phyloP scores from a whole-genome alignment of 1,284 basidiomycete species.

The Mixia osmundae region DNA sequence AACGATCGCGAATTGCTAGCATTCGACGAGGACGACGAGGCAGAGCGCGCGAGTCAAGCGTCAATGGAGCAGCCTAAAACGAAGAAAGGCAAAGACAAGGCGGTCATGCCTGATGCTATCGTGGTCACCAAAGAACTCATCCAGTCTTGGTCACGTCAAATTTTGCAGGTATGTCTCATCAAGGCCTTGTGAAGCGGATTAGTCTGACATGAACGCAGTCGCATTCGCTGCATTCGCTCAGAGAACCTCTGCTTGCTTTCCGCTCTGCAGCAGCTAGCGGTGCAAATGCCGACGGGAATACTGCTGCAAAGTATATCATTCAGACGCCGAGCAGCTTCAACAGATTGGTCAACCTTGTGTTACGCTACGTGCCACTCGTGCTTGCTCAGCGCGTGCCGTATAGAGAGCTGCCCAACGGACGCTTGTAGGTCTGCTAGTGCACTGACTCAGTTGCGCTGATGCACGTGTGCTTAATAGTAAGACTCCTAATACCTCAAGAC shows the following conservation, averaged over 20 bases:
- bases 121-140: conserved; percentile 49
- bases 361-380: conserved; percentile 77
- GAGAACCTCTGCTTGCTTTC: conserved; percentile 69
- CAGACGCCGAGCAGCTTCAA: conserved; percentile 43
- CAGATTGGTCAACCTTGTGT: conserved; percentile 65
- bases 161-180: conserved; percentile 49
- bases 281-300: conserved; percentile 6
- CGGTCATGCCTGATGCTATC: conserved; percentile 28
- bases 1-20: conserved; percentile 74
- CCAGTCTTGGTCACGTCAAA: conserved; percentile 65
- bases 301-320: neutral
- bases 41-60: conserved; percentile 10
- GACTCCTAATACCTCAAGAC: conserved; percentile 19
- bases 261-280: conserved; percentile 44
- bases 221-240: no score
- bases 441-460: neutral
- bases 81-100: conserved; percentile 27
- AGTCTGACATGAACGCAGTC: no score
- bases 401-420: conserved; percentile 55
- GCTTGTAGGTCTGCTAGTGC: conserved; percentile 36
- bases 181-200: conserved; percentile 61
- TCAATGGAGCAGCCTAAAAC: conserved; percentile 15
- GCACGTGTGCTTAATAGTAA: conserved; percentile 12
- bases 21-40: conserved; percentile 28
- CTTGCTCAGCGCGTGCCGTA: conserved; percentile 69